Percentiles rank a stretch among this genome's conserved stretches.
Conservation (phyloP, 2,329 filamentous ascomycete species). For the Kalaharituber pfeilii region DNA sequence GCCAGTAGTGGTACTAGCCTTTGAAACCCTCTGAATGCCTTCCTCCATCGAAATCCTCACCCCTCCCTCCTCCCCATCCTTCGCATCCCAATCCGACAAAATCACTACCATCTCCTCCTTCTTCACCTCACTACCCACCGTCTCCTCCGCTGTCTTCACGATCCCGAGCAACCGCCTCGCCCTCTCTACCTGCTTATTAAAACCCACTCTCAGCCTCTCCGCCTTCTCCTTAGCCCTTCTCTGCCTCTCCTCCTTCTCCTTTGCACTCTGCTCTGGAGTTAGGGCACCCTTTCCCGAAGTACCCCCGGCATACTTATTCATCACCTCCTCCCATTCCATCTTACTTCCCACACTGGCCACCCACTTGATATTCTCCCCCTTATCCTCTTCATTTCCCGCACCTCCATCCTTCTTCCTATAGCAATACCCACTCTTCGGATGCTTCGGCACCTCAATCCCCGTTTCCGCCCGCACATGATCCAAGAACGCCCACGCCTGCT, state of each 20-base stretch:
- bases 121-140: not conserved
- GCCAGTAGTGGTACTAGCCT: conserved; percentile 7
- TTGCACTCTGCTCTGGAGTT: not conserved
- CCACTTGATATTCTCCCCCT: not conserved
- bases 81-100: conserved; percentile 5
- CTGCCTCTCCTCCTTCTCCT: not conserved
- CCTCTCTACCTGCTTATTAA: not conserved
- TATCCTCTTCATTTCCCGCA: not conserved
- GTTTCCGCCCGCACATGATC: conserved; percentile 2
- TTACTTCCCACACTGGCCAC: not conserved
- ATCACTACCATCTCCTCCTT: not conserved
- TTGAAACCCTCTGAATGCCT: too few species aligned
- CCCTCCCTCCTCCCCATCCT: conserved; percentile 8
- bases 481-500: not conserved
- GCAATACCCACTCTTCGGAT: conserved; percentile 13
- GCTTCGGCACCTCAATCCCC: conserved; percentile 15
- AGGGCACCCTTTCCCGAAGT: not conserved
- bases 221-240: not conserved
- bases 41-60: too few species aligned
- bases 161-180: not conserved
- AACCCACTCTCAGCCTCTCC: not conserved
- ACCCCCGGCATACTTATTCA: not conserved
- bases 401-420: conserved; percentile 4
- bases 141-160: not conserved
- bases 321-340: not conserved